Base-by-base conservation (phyloP, 257 asterid genomes). In the Solanum neorickii region DNA sequence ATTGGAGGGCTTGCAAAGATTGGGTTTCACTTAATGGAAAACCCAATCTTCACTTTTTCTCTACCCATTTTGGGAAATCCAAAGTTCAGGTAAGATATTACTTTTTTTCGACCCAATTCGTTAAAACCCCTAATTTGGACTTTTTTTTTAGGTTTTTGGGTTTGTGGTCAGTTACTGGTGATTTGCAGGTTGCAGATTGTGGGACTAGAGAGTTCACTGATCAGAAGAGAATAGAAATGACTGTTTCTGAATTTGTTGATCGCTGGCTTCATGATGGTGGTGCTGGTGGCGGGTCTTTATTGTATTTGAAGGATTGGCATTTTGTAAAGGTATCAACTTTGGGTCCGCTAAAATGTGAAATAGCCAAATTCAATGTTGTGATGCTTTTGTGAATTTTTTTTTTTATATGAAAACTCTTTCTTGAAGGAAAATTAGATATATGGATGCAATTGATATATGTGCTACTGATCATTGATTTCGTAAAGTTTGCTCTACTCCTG, bases 231-330 rank as follows among this genome's bases (percentile, higher is more conserved):
- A 15, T 92, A 25, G 98, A 94, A 83, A 96, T 97, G 98, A 89
- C 95, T 25, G 99, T 97, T 88, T 90, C 94, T 5, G 98, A 94
- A 72, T 97, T 96, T 87, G 83, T 95, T n/a, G 92, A 92, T 80
- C 87, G 74, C 23, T 95, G 98, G 98, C 46, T 75, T 62, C 65
- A 77, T 68, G 76, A 52, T 1, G 3, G 21, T 31, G 49, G 6
- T 35, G 87, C 52, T 83, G 90, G 88, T 88, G 91, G 52, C 82
- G 90, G 88, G 84, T 87, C 94, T 86, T 89, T 90, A 75, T 74
- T 96, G 89, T 97, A 96, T 89, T 91, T 96, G 93, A 97, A 97
- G 89, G 99, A 97, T 87, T 97, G 99, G 99, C 99, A 97, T 93
- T 97, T 97, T 87, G 98, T 95, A 42, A 97, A 93, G 98, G 99